Conservation (phyloP, 495 filamentous ascomycete species). For the Viridothelium virens region DNA sequence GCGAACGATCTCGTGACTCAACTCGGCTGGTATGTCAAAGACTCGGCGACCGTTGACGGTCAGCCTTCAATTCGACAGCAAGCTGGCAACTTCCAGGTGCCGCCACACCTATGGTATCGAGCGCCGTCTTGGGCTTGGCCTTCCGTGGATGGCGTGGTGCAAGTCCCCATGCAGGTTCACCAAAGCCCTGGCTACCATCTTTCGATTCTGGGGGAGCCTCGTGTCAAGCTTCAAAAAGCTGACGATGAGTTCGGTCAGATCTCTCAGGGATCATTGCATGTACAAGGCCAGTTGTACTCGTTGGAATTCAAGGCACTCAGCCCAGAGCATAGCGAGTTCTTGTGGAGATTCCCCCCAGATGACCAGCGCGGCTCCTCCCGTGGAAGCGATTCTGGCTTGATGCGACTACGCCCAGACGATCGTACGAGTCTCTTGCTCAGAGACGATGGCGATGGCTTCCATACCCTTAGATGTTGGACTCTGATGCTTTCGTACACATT, state of each 20-base stretch:
- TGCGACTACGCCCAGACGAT: slow-evolving; percentile 5
- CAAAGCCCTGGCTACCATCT: slow-evolving; percentile 10
- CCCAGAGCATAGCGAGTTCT: not conserved
- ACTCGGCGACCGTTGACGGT: not conserved
- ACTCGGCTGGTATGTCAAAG: slow-evolving; percentile 9
- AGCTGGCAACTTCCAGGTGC: slow-evolving; percentile 1
- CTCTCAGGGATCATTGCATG: not conserved
- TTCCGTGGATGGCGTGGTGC: slow-evolving; percentile 11
- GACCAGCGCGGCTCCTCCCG: not conserved
- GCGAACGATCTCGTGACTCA: not conserved
- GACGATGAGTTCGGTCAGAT: not conserved
- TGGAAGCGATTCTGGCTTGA: not conserved
- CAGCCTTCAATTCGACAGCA: slow-evolving; percentile 4
- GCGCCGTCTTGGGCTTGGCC: slow-evolving; percentile 18
- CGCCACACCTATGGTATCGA: slow-evolving; percentile 11
- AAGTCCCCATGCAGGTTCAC: not conserved
- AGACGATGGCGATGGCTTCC: not conserved
- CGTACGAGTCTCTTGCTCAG: not conserved
- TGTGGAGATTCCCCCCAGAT: not conserved
- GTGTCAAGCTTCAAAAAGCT: not conserved
- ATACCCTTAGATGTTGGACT: not conserved
- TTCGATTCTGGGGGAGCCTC: not conserved
- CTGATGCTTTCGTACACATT: not conserved
- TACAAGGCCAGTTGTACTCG: not conserved
- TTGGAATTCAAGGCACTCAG: not conserved